Percentiles rank a stretch among this genome's conserved stretches.
These are phyloP conservation scores for Jackrogersella multiformis DNA, from an alignment of 495 filamentous ascomycete species.

Conservation along the genomic window DNA sequence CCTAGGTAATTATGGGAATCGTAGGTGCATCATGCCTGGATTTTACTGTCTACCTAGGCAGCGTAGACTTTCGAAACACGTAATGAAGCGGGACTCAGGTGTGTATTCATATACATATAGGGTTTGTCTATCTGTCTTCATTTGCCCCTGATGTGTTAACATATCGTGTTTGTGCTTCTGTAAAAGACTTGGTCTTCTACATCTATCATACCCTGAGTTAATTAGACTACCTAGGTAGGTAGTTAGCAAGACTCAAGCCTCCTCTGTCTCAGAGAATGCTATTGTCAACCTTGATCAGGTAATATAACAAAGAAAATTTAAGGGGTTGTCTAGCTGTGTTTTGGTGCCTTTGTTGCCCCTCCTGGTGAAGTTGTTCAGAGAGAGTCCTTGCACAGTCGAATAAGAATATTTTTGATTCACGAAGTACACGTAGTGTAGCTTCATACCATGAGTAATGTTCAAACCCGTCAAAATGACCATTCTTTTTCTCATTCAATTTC, in stretches of 20 bases:
- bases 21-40: background rate
- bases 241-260: too few species aligned
- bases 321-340: background rate
- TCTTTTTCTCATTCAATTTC: background rate
- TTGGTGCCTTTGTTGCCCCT: background rate
- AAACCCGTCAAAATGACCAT: background rate
- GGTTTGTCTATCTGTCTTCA: background rate
- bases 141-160: background rate
- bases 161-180: background rate
- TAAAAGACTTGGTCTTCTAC: background rate
- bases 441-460: background rate
- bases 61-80: background rate
- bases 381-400: background rate
- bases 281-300: conserved; percentile 1
- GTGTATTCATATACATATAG: too few species aligned
- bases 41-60: background rate
- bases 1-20: too few species aligned
- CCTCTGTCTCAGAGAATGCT: background rate
- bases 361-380: background rate
- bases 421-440: conserved; percentile 1
- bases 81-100: background rate
- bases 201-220: background rate
- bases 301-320: background rate
- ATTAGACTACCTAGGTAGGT: background rate
- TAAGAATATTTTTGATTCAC: conserved; percentile 11